Evolutionary conservation across 2,329 filamentous ascomycete species (phyloP).

Genomic region (Phyllosticta citribraziliensis): DNA sequence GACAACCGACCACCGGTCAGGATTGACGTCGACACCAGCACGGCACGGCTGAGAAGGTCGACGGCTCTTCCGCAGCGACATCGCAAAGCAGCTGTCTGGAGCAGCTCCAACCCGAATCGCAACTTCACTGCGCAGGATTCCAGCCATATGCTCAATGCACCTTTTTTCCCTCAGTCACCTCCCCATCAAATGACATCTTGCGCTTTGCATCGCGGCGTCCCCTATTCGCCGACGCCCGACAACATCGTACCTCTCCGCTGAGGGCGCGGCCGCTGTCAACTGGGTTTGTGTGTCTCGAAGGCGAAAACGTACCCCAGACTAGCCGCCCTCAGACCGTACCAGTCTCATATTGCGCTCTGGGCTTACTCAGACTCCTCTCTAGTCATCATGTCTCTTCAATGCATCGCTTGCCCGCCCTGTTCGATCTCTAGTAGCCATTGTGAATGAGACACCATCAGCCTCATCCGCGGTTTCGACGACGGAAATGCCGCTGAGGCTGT

Average conservation of each 20-base stretch:
- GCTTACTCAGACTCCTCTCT: no score
- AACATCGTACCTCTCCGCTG: not conserved
- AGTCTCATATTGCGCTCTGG: not conserved
- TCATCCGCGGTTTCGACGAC: constrained; percentile 30
- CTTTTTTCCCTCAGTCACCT: not conserved
- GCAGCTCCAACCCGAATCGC: not conserved
- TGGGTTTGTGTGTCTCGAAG: not conserved
- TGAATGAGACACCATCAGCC: constrained; percentile 29
- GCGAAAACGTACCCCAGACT: not conserved
- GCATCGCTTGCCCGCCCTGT: not conserved
- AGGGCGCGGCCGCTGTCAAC: not conserved
- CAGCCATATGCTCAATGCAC: not conserved
- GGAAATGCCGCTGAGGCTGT: constrained; percentile 17
- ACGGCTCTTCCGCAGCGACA: not conserved
- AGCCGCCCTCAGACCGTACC: not conserved
- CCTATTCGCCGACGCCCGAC: not conserved
- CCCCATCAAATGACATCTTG: not conserved
- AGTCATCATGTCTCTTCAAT: not conserved
- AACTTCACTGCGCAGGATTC: not conserved
- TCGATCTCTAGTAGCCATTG: constrained; percentile 6
- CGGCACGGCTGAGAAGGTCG: not conserved
- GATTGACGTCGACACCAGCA: not conserved
- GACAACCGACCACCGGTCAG: not conserved
- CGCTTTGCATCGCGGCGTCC: not conserved
- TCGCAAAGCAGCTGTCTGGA: not conserved